Percentiles rank a stretch among this genome's conserved stretches.
phyloP scores from a whole-genome alignment of 164 flowering plant genomes.

The Chimonanthus salicifolius region DNA sequence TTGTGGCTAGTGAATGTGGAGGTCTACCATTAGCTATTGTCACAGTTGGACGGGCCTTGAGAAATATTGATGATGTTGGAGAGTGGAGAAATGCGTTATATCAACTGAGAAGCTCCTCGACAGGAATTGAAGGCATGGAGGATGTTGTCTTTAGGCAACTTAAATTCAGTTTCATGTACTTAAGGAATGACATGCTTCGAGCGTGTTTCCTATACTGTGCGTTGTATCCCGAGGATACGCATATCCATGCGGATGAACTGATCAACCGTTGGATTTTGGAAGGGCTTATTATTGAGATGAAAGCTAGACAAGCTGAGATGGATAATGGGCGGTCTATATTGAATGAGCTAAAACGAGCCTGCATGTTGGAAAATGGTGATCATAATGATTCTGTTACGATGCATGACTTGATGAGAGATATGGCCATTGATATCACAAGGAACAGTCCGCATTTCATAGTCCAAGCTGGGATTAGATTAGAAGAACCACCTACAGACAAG shows the following conservation, averaged over 20 bases:
- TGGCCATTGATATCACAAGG: slow-evolving; percentile 18
- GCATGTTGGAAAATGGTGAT: slow-evolving; percentile 15
- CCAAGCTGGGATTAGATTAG: slow-evolving; percentile 13
- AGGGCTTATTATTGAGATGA: slow-evolving; percentile 17
- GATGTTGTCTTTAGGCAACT: slow-evolving; percentile 4
- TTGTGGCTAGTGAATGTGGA: slow-evolving; percentile 12
- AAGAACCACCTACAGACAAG: slow-evolving; percentile 7
- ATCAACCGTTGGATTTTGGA: slow-evolving; percentile 15
- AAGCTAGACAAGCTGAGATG: slow-evolving; percentile 8
- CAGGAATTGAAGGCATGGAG: slow-evolving; percentile 6
- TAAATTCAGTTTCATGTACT: slow-evolving; percentile 7
- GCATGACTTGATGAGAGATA: slow-evolving; percentile 36
- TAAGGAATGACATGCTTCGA: background rate
- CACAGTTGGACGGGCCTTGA: slow-evolving; percentile 12
- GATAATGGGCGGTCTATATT: slow-evolving; percentile 22
- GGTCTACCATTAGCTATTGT: slow-evolving; percentile 10
- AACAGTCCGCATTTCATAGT: slow-evolving; percentile 7
- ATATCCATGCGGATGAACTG: slow-evolving; percentile 8
- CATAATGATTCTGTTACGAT: slow-evolving; percentile 20
- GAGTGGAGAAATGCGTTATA: slow-evolving; percentile 13
- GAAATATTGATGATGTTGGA: background rate
- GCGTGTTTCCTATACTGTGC: slow-evolving; percentile 13
- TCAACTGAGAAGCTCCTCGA: slow-evolving; percentile 4
- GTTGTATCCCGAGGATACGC: slow-evolving; percentile 13
- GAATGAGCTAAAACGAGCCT: slow-evolving; percentile 15